Base-by-base conservation (phyloP, 108 stramenopile genomes). In the Phaeodactylum tricornutum region DNA sequence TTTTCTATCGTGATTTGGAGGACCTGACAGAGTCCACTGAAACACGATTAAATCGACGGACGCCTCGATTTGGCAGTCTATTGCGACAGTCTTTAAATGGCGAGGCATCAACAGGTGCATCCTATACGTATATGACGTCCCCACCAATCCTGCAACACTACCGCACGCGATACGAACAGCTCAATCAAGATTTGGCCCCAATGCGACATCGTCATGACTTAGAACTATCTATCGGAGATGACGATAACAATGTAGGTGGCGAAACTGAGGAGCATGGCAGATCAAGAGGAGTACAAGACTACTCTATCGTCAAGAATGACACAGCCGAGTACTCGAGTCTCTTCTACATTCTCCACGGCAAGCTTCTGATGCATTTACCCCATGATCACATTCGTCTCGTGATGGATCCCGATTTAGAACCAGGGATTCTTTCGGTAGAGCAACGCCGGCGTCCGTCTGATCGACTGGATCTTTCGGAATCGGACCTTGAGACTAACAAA, bases 331-430 rank as follows among this genome's bases (percentile, higher is more conserved):
- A 39, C 5, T 64, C 69, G 1, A 47, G 44, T 34, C 20, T 71
- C 20, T 58, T 60, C 47, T 71, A 49, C 23, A 53, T 55, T 43
- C 63, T 64, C 32, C 38, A 67, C 47, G 71, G 71, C 30, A 44
- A 53, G 31, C 24, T 69, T 21, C 29, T 68, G 4, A 63, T 77
- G 63, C 48, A 42, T 29, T 42, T 79, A 8, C 78, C 78, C 11
- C 43, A 49, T 25, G 78, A 79, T 59, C 67, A 64, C 16, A 61
- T 79, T 3, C 49, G 71, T 41, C 49, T 79, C 7, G 27, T 75
- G 12, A 72, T 79, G 74, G 78, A 79, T 57, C 49, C 59, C 16
- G 59, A 68, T 41, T 49, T 79, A 22, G 72, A 72, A 47, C 67
- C 71, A 5, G 78, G 78, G 12, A 72, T 74, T 27, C 22, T 79